Percentiles rank a stretch among this genome's conserved stretches.
Conservation (phyloP, 169 alveolate species). For the Neospora caninum region DNA sequence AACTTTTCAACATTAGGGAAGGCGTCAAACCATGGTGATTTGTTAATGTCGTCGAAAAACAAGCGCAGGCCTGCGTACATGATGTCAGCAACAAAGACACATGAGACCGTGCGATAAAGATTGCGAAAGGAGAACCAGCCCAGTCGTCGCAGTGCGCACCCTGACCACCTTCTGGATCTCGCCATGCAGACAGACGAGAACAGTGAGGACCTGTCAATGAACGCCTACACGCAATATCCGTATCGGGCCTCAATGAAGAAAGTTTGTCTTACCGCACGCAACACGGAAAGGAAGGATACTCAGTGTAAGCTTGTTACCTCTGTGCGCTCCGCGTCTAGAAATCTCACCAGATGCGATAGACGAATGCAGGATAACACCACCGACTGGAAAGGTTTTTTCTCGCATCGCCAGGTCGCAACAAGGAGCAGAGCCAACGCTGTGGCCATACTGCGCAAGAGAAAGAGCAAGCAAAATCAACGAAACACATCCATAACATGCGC, state of each 20-base stretch:
- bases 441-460: constrained; percentile 78
- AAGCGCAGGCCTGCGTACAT: constrained; percentile 44
- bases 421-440: constrained; percentile 91
- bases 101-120: not conserved
- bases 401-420: constrained; percentile 78
- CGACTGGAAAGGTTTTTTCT: constrained; percentile 74
- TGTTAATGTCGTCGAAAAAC: constrained; percentile 67
- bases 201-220: too few species aligned
- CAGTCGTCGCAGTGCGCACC: too few species aligned
- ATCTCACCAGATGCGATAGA: constrained; percentile 87
- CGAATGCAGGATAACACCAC: constrained; percentile 90
- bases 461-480: not conserved
- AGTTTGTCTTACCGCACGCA: not conserved
- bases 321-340: not conserved
- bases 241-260: too few species aligned
- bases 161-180: too few species aligned
- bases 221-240: too few species aligned
- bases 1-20: constrained; percentile 78
- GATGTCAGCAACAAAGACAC: not conserved
- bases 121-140: too few species aligned
- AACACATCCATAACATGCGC: not conserved
- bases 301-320: not conserved
- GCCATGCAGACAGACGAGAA: too few species aligned
- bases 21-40: constrained; percentile 81
- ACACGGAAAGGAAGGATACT: not conserved